A percentile compares a stretch with the other conserved stretches of the same genome.
Evolutionary conservation across 345 rosid species (phyloP).

Genomic region (Balakata baccata): DNA sequence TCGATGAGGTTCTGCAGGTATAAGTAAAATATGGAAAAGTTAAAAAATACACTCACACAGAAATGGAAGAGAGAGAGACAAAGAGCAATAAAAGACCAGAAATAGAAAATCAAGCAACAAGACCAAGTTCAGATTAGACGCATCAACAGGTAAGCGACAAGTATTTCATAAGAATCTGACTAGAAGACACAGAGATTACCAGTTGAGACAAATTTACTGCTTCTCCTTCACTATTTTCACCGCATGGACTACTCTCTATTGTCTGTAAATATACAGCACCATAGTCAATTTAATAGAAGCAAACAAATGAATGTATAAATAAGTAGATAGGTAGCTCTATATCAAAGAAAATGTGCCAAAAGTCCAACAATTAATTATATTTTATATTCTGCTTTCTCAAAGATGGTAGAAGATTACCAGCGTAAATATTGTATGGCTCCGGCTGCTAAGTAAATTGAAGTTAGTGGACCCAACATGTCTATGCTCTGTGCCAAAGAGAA

Average conservation of each 20-base stretch:
- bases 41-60: constrained; percentile 13
- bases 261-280: constrained; percentile 47
- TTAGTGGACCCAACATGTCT: constrained; percentile 98
- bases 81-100: neutral
- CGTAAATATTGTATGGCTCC: constrained; percentile 99
- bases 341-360: constrained; percentile 5
- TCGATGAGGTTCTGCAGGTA: constrained; percentile 97
- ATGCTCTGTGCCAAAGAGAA: constrained; percentile 64
- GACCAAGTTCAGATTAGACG: constrained; percentile 13
- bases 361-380: constrained; percentile 15
- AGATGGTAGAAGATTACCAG: constrained; percentile 53
- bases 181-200: constrained; percentile 53
- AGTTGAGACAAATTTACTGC: constrained; percentile 93
- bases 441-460: constrained; percentile 95
- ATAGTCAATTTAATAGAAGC: constrained; percentile 19
- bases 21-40: constrained; percentile 41
- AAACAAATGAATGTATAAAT: neutral
- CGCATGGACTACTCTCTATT: constrained; percentile 83
- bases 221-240: constrained; percentile 71
- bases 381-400: constrained; percentile 11
- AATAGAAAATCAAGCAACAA: neutral
- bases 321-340: neutral
- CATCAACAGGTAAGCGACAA: constrained; percentile 18
- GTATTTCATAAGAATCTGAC: constrained; percentile 19
- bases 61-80: neutral